Percentiles rank a stretch among this genome's conserved stretches.
These are phyloP conservation scores for Eucalyptus marginata DNA, from an alignment of 345 rosid genomes.

Conservation along the genomic window DNA sequence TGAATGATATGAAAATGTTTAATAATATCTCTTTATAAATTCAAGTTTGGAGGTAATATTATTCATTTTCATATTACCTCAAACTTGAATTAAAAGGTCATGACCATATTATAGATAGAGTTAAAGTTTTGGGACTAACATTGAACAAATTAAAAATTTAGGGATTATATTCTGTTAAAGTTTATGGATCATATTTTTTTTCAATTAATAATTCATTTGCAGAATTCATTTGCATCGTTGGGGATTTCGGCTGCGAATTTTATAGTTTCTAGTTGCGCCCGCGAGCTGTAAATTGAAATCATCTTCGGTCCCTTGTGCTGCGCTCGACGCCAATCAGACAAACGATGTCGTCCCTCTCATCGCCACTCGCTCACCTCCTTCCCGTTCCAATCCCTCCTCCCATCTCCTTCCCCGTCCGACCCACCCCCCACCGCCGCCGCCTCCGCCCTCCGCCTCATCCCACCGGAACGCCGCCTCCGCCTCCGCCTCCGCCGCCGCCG, in stretches of 20 bases:
- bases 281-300: not conserved
- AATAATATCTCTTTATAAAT: too few relatives aligned
- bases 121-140: accelerated
- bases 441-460: not conserved
- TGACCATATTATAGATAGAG: accelerated
- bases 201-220: not conserved
- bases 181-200: too few relatives aligned
- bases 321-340: not conserved
- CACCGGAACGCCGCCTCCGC: not conserved
- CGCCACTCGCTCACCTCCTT: not conserved
- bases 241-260: not conserved
- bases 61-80: too few relatives aligned
- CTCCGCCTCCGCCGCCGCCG: not conserved
- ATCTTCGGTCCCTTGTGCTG: not conserved
- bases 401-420: not conserved
- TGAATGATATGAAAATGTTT: too few relatives aligned
- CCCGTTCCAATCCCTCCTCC: not conserved
- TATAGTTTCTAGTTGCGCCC: not conserved
- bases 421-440: not conserved
- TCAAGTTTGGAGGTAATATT: not conserved
- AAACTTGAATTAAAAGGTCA: too few relatives aligned
- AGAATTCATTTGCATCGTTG: not conserved
- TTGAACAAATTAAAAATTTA: too few relatives aligned
- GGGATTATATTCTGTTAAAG: too few relatives aligned
- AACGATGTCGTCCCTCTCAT: not conserved